A percentile compares a stretch with the other conserved stretches of the same genome.
Evolutionary conservation across 2,329 filamentous ascomycete species (phyloP).

Genomic region (Biscogniauxia mediterranea): DNA sequence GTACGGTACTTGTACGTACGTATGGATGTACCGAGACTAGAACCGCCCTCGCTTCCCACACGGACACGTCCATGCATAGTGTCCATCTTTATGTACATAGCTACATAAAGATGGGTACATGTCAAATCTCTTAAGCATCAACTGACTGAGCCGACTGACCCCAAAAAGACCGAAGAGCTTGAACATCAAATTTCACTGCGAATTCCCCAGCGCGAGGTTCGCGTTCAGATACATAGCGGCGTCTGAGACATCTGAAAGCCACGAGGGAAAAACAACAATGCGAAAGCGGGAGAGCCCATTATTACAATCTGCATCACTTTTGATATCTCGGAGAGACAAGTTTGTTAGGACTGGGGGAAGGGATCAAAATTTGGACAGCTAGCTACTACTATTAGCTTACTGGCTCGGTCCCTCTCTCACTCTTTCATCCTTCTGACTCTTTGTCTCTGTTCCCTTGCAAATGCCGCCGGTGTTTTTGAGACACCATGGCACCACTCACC

Average conservation of each 20-base stretch:
- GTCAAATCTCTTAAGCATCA: not conserved
- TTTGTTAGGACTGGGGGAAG: not conserved
- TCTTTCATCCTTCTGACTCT: not conserved
- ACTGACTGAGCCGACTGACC: not conserved
- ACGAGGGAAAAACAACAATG: not conserved
- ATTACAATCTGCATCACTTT: not conserved
- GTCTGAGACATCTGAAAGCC: not conserved
- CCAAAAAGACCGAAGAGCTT: not conserved
- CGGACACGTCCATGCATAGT: not conserved
- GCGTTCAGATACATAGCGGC: not conserved
- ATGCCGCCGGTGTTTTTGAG: not conserved
- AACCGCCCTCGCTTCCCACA: not conserved
- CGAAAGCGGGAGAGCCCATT: not conserved
- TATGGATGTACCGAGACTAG: constrained; percentile 1
- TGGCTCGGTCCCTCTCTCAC: not conserved
- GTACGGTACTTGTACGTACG: constrained; percentile 5
- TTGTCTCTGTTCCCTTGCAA: not conserved
- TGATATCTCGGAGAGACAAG: not conserved
- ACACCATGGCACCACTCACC: not conserved
- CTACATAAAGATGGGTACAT: not conserved
- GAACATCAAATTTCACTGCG: not conserved
- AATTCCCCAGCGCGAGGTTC: not conserved
- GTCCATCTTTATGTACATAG: no score
- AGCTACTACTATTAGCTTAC: not conserved
- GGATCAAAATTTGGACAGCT: not conserved